A percentile compares a stretch with the other conserved stretches of the same genome.
phyloP scores from a whole-genome alignment of 2,329 filamentous ascomycete genomes.

The Arthrobotrys sphaeroides region DNA sequence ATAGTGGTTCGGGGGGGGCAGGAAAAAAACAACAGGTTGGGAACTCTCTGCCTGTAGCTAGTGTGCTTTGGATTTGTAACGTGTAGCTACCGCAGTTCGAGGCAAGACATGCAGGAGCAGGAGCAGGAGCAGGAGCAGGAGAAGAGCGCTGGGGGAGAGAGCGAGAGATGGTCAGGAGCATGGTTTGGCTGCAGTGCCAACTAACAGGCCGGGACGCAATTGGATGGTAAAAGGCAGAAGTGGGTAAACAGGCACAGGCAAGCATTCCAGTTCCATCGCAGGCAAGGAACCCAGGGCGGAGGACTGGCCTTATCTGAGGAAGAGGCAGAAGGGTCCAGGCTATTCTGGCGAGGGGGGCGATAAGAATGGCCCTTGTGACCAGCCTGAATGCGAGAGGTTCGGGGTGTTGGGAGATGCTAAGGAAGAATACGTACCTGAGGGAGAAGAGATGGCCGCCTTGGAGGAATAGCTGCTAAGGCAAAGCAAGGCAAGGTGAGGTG shows the following conservation, averaged over 20 bases:
- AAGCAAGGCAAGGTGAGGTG: background rate
- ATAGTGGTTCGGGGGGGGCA: conserved; percentile 2
- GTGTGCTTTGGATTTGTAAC: background rate
- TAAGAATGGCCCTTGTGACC: conserved; percentile 48
- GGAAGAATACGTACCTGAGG: background rate
- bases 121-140: background rate
- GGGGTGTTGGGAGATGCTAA: background rate
- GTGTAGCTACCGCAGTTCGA: conserved; percentile 10
- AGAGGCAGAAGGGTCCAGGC: conserved; percentile 10
- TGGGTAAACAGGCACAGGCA: conserved; percentile 38
- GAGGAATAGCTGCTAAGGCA: background rate
- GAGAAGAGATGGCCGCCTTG: background rate
- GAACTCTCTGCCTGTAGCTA: conserved; percentile 7
- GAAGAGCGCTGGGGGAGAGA: conserved; percentile 13
- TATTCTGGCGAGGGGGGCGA: conserved; percentile 20
- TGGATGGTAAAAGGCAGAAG: conserved; percentile 49
- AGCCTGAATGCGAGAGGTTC: conserved; percentile 30
- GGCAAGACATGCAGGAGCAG: conserved; percentile 46
- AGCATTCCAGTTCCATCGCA: conserved; percentile 25
- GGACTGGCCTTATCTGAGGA: conserved; percentile 27
- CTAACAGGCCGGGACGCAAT: conserved; percentile 38
- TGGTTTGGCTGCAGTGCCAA: conserved; percentile 41
- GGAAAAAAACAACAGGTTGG: conserved; percentile 15
- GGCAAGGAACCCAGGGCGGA: conserved; percentile 35
- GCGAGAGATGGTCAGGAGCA: conserved; percentile 28